Conservation (phyloP, 2,329 filamentous ascomycete genomes). For the Apiospora phragmitis region DNA sequence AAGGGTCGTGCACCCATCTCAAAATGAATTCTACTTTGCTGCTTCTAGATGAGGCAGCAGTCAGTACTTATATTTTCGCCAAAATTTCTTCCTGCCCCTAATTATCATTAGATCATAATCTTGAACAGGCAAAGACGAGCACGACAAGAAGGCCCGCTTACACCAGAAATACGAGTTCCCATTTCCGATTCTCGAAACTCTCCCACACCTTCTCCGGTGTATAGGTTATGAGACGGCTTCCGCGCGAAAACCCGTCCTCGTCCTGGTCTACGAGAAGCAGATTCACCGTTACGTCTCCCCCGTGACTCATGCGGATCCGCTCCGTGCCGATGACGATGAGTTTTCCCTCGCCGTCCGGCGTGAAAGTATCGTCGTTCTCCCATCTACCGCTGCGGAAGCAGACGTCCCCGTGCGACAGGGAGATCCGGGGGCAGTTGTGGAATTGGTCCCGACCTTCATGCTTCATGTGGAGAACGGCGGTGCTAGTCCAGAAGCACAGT, state of each 20-base stretch:
- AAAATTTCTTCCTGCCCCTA: too few species aligned
- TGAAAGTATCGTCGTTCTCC: background rate
- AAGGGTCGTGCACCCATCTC: too few species aligned
- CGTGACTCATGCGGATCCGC: background rate
- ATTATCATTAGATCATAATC: too few species aligned
- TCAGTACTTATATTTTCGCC: too few species aligned
- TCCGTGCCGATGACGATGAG: conserved; percentile 9
- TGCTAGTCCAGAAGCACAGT: conserved; percentile 11
- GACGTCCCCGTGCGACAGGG: background rate
- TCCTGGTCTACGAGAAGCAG: conserved; percentile 6
- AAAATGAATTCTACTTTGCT: too few species aligned
- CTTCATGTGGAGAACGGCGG: conserved; percentile 3
- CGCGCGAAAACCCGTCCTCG: background rate
- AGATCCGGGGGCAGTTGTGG: background rate
- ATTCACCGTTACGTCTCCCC: background rate
- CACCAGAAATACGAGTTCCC: conserved; percentile 5
- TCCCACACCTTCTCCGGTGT: background rate
- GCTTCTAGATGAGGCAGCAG: too few species aligned
- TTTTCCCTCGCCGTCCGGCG: background rate
- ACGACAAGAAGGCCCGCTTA: background rate
- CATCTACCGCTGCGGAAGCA: background rate
- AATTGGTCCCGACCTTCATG: background rate
- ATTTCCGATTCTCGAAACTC: conserved; percentile 7
- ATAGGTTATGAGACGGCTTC: background rate
- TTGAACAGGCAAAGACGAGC: too few species aligned